phyloP scores from a whole-genome alignment of 176 grass and related monocot species.

The Musa acuminata region DNA sequence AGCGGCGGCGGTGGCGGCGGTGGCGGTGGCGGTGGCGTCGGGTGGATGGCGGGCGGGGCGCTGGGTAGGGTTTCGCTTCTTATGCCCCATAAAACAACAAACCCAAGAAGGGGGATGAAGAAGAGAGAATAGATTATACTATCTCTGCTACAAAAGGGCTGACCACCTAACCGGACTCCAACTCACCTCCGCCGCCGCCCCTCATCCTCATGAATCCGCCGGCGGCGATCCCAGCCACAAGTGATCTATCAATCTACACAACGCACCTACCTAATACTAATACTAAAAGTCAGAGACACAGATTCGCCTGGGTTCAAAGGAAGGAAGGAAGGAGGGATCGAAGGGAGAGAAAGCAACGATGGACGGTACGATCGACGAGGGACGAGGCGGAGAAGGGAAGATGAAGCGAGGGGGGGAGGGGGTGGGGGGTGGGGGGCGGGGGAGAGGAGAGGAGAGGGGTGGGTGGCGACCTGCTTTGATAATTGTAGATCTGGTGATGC shows the following conservation, averaged over 20 bases:
- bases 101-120: background rate
- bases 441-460: background rate
- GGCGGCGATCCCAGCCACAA: background rate
- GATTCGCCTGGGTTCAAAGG: too few relatives aligned
- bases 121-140: constrained; percentile 21
- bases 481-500: constrained; percentile 5
- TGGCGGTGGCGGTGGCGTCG: background rate
- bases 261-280: too few relatives aligned
- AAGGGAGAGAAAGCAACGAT: background rate
- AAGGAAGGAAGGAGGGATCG: background rate
- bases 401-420: background rate
- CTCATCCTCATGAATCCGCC: background rate
- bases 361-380: background rate
- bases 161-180: background rate
- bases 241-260: background rate
- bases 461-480: background rate
- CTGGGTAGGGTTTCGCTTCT: constrained; percentile 70
- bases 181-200: background rate
- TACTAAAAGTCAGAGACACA: too few relatives aligned
- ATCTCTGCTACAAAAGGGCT: background rate
- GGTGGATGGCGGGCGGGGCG: background rate
- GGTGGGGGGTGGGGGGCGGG: constrained; percentile 10
- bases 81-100: constrained; percentile 45
- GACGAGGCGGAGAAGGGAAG: background rate
- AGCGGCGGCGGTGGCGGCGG: background rate